Evolutionary conservation across 139 green algal genomes (phyloP).

Genomic region (Nannochloris sp.): DNA sequence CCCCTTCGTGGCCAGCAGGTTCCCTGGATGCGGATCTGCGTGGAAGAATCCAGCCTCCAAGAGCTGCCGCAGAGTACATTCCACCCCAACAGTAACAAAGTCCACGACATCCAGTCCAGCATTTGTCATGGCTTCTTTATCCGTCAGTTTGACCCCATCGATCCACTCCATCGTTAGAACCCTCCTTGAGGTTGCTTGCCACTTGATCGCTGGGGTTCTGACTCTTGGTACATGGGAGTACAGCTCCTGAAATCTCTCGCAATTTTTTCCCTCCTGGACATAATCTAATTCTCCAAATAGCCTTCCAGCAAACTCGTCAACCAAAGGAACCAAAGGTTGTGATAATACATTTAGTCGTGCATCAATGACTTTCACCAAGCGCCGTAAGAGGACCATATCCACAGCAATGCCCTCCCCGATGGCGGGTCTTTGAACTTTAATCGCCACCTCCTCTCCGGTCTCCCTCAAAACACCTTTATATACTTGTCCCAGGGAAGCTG

Average conservation of each 20-base stretch:
- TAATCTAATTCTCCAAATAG: constrained; percentile 98
- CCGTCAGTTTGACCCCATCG: constrained; percentile 89
- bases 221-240: constrained; percentile 63
- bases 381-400: constrained; percentile 80
- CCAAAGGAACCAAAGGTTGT: constrained; percentile 77
- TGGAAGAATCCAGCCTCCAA: constrained; percentile 80
- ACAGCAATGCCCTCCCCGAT: constrained; percentile 85
- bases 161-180: constrained; percentile 98
- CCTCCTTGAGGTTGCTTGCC: constrained; percentile 41
- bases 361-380: constrained; percentile 67
- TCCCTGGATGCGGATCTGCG: constrained; percentile 74
- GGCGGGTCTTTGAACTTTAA: constrained; percentile 94
- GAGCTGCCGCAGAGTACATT: constrained; percentile 88
- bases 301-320: constrained; percentile 90
- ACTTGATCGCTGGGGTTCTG: constrained; percentile 65
- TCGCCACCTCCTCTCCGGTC: constrained; percentile 76
- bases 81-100: constrained; percentile 89
- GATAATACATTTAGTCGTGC: constrained; percentile 41
- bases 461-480: constrained; percentile 60
- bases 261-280: constrained; percentile 74
- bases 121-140: constrained; percentile 50
- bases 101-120: constrained; percentile 74
- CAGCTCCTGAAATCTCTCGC: constrained; percentile 74
- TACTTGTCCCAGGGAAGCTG: constrained; percentile 82
- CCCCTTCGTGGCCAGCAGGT: constrained; percentile 78